Conservation (phyloP, 2,329 filamentous ascomycete species). For the Aspergillus nomiae region DNA sequence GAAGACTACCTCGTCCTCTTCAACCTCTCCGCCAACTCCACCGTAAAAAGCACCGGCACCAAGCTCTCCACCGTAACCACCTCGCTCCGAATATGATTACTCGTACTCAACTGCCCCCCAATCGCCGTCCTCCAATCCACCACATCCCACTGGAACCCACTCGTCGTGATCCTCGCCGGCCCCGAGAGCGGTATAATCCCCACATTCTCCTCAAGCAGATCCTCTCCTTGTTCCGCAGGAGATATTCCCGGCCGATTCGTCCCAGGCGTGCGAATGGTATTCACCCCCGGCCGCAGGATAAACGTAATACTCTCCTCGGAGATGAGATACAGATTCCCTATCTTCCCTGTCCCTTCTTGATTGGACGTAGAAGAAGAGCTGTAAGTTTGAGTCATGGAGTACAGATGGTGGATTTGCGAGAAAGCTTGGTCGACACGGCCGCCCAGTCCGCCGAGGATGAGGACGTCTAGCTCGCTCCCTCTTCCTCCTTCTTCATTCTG, state of each 20-base stretch:
- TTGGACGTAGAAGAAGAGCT: background rate
- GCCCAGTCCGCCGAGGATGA: conserved; percentile 81
- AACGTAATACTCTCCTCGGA: conserved; percentile 82
- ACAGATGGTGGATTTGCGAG: conserved; percentile 84
- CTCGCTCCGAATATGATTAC: conserved; percentile 71
- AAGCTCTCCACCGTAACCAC: conserved; percentile 63
- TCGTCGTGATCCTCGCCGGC: conserved; percentile 75
- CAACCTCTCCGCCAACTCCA: conserved; percentile 58
- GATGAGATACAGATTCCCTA: conserved; percentile 72
- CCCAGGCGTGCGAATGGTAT: conserved; percentile 66
- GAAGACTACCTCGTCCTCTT: conserved; percentile 26
- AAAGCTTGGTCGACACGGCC: conserved; percentile 92
- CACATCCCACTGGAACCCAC: conserved; percentile 90
- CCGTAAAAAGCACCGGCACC: conserved; percentile 71
- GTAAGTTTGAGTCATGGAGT: conserved; percentile 45
- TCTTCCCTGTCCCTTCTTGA: background rate
- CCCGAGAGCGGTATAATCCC: conserved; percentile 84
- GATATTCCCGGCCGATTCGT: conserved; percentile 21
- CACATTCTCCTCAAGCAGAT: conserved; percentile 71
- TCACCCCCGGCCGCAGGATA: conserved; percentile 69
- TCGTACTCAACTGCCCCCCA: conserved; percentile 74
- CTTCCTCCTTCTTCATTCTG: conserved; percentile 5
- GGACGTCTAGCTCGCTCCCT: conserved; percentile 57
- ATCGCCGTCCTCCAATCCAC: conserved; percentile 75
- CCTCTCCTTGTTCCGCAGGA: conserved; percentile 31